phyloP scores from a whole-genome alignment of 2,329 filamentous ascomycete species.

The Ophiostoma populinum region DNA sequence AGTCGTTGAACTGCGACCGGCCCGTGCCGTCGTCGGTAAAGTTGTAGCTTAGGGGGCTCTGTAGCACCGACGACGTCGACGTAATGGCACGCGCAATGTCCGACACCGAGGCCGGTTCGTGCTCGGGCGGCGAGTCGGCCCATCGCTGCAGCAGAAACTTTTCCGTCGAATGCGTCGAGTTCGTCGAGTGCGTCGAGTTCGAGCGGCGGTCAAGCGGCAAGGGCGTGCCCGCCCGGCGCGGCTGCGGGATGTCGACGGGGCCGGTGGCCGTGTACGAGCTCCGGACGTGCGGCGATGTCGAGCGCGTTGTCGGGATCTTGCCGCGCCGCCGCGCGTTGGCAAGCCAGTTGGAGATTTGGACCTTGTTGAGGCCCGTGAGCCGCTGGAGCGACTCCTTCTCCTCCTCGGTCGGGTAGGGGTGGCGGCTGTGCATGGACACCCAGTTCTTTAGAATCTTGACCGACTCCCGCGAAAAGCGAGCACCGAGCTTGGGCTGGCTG shows the following conservation, averaged over 20 bases:
- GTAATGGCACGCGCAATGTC: slow-evolving; percentile 41
- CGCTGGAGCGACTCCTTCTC: slow-evolving; percentile 67
- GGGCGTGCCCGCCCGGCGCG: slow-evolving; percentile 31
- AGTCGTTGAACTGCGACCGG: slow-evolving; percentile 39
- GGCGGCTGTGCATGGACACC: slow-evolving; percentile 61
- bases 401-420: slow-evolving; percentile 77
- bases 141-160: slow-evolving; percentile 39
- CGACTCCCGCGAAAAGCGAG: slow-evolving; percentile 65
- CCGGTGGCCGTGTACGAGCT: slow-evolving; percentile 29
- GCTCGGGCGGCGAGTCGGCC: slow-evolving; percentile 40
- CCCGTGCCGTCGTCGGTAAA: slow-evolving; percentile 44
- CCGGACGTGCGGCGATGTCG: slow-evolving; percentile 51
- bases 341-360: slow-evolving; percentile 82
- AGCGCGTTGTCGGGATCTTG: slow-evolving; percentile 53
- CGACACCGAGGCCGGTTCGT: slow-evolving; percentile 42
- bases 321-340: slow-evolving; percentile 73
- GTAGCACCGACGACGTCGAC: slow-evolving; percentile 36
- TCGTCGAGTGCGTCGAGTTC: slow-evolving; percentile 23
- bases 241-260: slow-evolving; percentile 44
- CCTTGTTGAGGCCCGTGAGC: slow-evolving; percentile 64
- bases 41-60: slow-evolving; percentile 38
- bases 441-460: slow-evolving; percentile 70
- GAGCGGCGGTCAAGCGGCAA: slow-evolving; percentile 16
- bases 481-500: slow-evolving; percentile 43
- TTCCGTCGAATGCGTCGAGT: slow-evolving; percentile 22